phyloP scores from a whole-genome alignment of 2,329 filamentous ascomycete species.

The Sporothrix phasma region DNA sequence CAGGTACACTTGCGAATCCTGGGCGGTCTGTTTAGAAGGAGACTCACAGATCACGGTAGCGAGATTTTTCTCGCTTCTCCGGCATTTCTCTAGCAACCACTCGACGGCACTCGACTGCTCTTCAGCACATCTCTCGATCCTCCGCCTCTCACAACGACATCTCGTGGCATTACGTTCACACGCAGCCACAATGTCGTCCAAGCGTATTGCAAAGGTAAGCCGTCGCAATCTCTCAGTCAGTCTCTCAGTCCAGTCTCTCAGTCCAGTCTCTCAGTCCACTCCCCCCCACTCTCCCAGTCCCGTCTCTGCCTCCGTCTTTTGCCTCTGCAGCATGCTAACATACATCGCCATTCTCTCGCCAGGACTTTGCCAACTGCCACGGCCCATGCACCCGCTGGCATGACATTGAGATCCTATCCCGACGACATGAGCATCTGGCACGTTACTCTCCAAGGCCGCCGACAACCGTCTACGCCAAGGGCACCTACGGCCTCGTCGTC shows the following conservation, averaged over 20 bases:
- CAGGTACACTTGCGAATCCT: too few species aligned
- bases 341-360: slow-evolving; percentile 11
- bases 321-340: neutral
- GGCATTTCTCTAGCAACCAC: too few species aligned
- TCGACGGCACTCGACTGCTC: neutral
- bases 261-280: too few species aligned
- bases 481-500: slow-evolving; percentile 63
- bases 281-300: too few species aligned
- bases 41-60: too few species aligned
- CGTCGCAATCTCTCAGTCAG: too few species aligned
- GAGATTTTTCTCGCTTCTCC: neutral
- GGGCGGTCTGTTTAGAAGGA: too few species aligned
- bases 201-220: slow-evolving; percentile 19
- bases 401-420: slow-evolving; percentile 37
- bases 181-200: slow-evolving; percentile 26
- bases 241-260: too few species aligned
- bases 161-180: slow-evolving; percentile 13
- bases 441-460: slow-evolving; percentile 38
- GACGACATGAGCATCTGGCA: slow-evolving; percentile 44
- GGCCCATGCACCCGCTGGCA: slow-evolving; percentile 36
- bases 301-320: too few species aligned
- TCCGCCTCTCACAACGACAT: slow-evolving; percentile 23
- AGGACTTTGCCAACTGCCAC: slow-evolving; percentile 48
- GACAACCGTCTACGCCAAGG: slow-evolving; percentile 47
- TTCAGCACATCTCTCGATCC: neutral